Evolutionary conservation across 2,329 filamentous ascomycete species (phyloP), one percentile per base, ranked within the genome.

Genomic region (Neonectria neomacrospora): DNA sequence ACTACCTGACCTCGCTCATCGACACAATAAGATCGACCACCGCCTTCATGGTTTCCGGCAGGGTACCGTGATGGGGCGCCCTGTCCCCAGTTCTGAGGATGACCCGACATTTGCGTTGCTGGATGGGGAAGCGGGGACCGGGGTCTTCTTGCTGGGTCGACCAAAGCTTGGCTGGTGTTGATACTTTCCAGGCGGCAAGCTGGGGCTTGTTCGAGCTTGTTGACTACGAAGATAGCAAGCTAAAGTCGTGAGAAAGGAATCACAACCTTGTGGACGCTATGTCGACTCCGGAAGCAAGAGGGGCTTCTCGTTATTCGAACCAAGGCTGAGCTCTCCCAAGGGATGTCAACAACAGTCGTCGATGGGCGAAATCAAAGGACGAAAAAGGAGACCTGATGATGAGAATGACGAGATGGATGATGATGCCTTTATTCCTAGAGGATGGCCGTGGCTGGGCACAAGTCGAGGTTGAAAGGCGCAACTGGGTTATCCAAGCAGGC

Each of bases 401-500:
- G 28, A 50, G 10, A 12, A 20, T 18, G 47, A 37, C 30, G 42
- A 23, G 53, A 47, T 14, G 2, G 20, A 37, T 22, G 5, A 20
- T 5, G 42, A 28, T 14, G 41, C n/a, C n/a, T n/a, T n/a, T n/a
- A n/a, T n/a, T n/a, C n/a, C n/a, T n/a, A 34, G 28, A 22, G 10
- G 41, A 47, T 47, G 42, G 30, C 7, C 9, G 18, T 26, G 30
- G 28, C 37, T 18, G 53, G 45, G 42, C 18, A 30, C 12, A 37
- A 55, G 16, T 30, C 20, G 22, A 20, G 30, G 53, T 55, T 34
- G 53, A 47, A 55, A 37, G 41, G 14, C 26, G 53, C n/a, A 32
- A 14, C n/a, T 6, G 22, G 26, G 28, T 20, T 44, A 12, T 23
- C n/a, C 26, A n/a, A 8, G 20, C 28, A 55, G 42, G 42, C 53